These are phyloP conservation scores for Claviceps purpurea DNA, from an alignment of 2,329 filamentous ascomycete species.

Conservation along the genomic window DNA sequence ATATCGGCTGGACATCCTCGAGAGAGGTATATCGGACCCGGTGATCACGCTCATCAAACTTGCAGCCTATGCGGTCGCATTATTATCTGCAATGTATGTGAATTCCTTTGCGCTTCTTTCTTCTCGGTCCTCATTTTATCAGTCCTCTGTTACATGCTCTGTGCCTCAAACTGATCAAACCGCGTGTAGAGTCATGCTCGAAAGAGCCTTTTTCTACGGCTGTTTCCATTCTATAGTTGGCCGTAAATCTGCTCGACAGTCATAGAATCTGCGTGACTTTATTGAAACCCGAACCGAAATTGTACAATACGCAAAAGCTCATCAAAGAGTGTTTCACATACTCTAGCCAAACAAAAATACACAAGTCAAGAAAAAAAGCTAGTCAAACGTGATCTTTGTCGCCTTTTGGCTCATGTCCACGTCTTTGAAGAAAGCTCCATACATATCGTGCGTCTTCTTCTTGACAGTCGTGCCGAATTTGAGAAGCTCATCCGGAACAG, in stretches of 20 bases:
- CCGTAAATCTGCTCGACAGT: slow-evolving; percentile 17
- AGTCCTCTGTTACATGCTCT: slow-evolving; percentile 9
- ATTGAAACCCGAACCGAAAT: not conserved
- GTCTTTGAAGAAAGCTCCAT: slow-evolving; percentile 92
- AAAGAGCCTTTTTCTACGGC: slow-evolving; percentile 39
- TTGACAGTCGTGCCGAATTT: slow-evolving; percentile 98
- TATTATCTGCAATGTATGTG: slow-evolving; percentile 48
- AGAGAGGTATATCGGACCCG: slow-evolving; percentile 14
- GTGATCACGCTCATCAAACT: slow-evolving; percentile 30
- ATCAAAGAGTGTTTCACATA: not conserved
- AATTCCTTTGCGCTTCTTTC: not conserved
- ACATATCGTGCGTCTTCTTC: slow-evolving; percentile 94
- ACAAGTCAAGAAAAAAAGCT: slow-evolving; percentile 6
- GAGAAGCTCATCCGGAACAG: slow-evolving; percentile 76
- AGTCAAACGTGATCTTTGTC: slow-evolving; percentile 87
- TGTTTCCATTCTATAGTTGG: slow-evolving; percentile 32
- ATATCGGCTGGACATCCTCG: slow-evolving; percentile 12
- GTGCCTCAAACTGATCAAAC: slow-evolving; percentile 9
- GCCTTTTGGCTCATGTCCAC: slow-evolving; percentile 70
- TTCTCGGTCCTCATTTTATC: slow-evolving; percentile 1
- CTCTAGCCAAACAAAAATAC: not conserved
- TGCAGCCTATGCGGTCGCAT: slow-evolving; percentile 34
- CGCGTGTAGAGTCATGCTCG: slow-evolving; percentile 33
- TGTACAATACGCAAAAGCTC: slow-evolving; percentile 1
- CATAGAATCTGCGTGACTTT: slow-evolving; percentile 6